These are phyloP conservation scores for Garcia nutans DNA, from an alignment of 345 rosid species.

Conservation along the genomic window DNA sequence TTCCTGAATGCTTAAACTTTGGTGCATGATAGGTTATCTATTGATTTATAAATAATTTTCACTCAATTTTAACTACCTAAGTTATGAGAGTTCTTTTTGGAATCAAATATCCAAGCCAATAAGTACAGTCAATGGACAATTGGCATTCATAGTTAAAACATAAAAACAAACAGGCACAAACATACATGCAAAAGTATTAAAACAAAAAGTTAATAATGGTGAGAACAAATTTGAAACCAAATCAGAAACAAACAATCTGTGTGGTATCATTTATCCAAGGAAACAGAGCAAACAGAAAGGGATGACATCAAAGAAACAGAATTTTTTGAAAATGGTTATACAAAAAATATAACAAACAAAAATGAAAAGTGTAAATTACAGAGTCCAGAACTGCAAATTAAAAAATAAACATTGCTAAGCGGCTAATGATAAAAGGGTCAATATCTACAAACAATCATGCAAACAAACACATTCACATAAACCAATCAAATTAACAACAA, in stretches of 20 bases:
- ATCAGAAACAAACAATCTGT: not conserved
- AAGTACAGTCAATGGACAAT: not conserved
- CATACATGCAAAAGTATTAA: not conserved
- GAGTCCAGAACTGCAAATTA: not conserved
- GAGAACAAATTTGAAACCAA: not conserved
- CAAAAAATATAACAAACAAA: not conserved
- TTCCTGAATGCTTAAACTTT: not conserved
- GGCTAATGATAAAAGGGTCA: not conserved
- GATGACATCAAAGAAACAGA: slow-evolving; percentile 14
- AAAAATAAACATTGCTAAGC: not conserved
- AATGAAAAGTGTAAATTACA: not conserved
- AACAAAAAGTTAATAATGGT: not conserved
- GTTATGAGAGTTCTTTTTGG: not conserved
- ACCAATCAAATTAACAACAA: slow-evolving; percentile 3
- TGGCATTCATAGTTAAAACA: not conserved
- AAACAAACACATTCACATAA: not conserved
- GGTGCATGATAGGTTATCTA: not conserved
- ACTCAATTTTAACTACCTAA: not conserved
- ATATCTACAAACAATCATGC: not conserved
- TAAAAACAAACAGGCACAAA: too few relatives aligned
- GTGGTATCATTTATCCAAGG: not conserved
- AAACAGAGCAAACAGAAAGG: slow-evolving; percentile 9
- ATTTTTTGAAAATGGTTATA: not conserved
- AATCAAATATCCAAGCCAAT: not conserved
- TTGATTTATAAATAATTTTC: not conserved